Percentiles rank a stretch among this genome's conserved stretches.
Conservation (phyloP, 768 basidiomycete genomes). For the Lactifluus echinatus region DNA sequence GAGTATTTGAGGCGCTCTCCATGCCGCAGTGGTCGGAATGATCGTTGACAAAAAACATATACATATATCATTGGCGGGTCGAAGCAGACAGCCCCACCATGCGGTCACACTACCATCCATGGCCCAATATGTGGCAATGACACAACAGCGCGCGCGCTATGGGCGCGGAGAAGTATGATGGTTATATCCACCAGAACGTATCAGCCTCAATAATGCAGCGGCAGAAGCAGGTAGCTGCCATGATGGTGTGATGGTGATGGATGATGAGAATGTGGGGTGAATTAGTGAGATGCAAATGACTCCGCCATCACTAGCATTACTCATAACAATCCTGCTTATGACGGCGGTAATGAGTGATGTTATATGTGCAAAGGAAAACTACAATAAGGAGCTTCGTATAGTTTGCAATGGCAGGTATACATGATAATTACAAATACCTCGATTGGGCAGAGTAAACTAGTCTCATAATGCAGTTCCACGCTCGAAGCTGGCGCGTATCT, state of each 20-base stretch:
- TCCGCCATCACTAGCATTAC: neutral
- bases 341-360: neutral
- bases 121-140: too few species aligned
- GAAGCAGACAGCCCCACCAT: too few species aligned
- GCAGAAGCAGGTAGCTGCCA: too few species aligned
- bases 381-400: neutral
- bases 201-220: neutral
- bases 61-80: too few species aligned
- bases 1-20: too few species aligned
- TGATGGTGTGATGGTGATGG: too few species aligned
- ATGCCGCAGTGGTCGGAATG: too few species aligned
- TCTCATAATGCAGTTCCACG: slow-evolving; percentile 85
- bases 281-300: too few species aligned
- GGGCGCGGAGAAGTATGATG: neutral
- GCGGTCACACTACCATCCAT: too few species aligned
- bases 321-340: neutral
- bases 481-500: slow-evolving; percentile 96
- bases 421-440: slow-evolving; percentile 10
- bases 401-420: neutral
- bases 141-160: too few species aligned
- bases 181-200: neutral
- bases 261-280: too few species aligned
- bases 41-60: too few species aligned
- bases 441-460: neutral
- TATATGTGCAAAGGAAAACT: neutral